phyloP scores from a whole-genome alignment of 306 rosid genomes.

The Quercus bicolor region DNA sequence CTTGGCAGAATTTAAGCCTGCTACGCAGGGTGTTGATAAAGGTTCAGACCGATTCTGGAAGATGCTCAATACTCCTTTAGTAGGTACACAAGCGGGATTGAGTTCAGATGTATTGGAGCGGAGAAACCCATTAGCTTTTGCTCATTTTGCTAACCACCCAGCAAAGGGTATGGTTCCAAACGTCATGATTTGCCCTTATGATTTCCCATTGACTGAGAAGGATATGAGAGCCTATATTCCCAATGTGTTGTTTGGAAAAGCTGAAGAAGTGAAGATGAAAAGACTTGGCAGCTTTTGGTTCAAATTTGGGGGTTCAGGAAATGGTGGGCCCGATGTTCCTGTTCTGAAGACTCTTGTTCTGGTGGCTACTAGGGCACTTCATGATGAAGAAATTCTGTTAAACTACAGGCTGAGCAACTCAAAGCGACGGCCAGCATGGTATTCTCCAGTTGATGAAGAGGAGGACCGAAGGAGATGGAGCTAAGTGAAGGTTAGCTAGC shows the following conservation, averaged over 20 bases:
- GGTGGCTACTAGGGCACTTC: slow-evolving; percentile 68
- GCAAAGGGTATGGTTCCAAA: slow-evolving; percentile 69
- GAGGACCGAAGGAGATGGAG: slow-evolving; percentile 94
- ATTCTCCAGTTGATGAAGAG: slow-evolving; percentile 78
- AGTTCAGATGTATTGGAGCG: slow-evolving; percentile 56
- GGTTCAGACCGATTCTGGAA: slow-evolving; percentile 70
- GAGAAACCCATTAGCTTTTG: slow-evolving; percentile 83
- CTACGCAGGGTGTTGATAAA: slow-evolving; percentile 37
- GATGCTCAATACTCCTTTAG: slow-evolving; percentile 74
- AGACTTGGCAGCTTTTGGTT: slow-evolving; percentile 87
- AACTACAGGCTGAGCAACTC: slow-evolving; percentile 89
- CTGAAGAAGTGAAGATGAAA: slow-evolving; percentile 64
- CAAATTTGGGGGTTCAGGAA: slow-evolving; percentile 55
- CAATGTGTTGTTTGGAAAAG: slow-evolving; percentile 59
- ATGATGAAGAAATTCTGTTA: slow-evolving; percentile 75
- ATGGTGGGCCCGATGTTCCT: slow-evolving; percentile 44
- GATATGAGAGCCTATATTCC: slow-evolving; percentile 74
- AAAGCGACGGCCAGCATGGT: slow-evolving; percentile 76
- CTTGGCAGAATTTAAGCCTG: slow-evolving; percentile 22
- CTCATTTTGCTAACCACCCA: slow-evolving; percentile 92
- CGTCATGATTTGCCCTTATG: slow-evolving; percentile 91
- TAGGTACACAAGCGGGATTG: slow-evolving; percentile 35
- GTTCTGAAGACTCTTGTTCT: slow-evolving; percentile 64
- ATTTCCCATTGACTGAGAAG: slow-evolving; percentile 74
- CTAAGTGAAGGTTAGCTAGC: slow-evolving; percentile 15